Evolutionary conservation across 1,284 basidiomycete genomes (phyloP).

Genomic region (Porogramme epimiltina): DNA sequence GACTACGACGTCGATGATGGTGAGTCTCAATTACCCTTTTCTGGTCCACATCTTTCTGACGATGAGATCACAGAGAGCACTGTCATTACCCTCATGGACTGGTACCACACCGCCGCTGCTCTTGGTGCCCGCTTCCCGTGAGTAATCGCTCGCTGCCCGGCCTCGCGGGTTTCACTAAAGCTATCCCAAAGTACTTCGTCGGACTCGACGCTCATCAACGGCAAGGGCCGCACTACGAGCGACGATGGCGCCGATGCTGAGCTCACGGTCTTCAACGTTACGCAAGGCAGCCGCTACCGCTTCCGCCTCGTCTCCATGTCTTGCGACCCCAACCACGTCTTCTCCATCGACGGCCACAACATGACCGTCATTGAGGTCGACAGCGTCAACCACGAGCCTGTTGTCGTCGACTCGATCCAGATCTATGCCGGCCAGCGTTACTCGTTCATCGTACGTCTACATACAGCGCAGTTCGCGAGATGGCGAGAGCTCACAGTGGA

Average conservation of each 20-base stretch:
- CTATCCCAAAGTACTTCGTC: conserved; percentile 18
- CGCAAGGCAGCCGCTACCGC: conserved; percentile 33
- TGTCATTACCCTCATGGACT: conserved; percentile 27
- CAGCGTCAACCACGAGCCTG: conserved; percentile 28
- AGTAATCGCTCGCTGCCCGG: conserved; percentile 33
- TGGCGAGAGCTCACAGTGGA: no score
- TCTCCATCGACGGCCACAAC: conserved; percentile 36
- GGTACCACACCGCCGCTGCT: conserved; percentile 24
- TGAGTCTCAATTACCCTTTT: conserved; percentile 11
- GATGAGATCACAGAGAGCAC: conserved; percentile 17
- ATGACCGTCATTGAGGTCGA: conserved; percentile 38
- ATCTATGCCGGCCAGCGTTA: conserved; percentile 32
- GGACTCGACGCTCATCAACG: background rate
- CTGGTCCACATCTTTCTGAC: background rate
- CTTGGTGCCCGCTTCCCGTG: conserved; percentile 15
- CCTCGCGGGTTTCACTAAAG: conserved; percentile 14
- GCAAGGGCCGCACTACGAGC: background rate
- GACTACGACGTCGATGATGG: conserved; percentile 47
- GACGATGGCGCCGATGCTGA: background rate
- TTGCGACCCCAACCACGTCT: conserved; percentile 30
- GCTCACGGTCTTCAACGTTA: conserved; percentile 27
- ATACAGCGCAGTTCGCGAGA: conserved; percentile 7
- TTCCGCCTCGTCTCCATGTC: conserved; percentile 28
- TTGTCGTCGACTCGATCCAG: conserved; percentile 26
- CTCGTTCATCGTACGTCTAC: conserved; percentile 17